phyloP scores from a whole-genome alignment of 1,139 yeast genomes.

The Taiozyma onychis region DNA sequence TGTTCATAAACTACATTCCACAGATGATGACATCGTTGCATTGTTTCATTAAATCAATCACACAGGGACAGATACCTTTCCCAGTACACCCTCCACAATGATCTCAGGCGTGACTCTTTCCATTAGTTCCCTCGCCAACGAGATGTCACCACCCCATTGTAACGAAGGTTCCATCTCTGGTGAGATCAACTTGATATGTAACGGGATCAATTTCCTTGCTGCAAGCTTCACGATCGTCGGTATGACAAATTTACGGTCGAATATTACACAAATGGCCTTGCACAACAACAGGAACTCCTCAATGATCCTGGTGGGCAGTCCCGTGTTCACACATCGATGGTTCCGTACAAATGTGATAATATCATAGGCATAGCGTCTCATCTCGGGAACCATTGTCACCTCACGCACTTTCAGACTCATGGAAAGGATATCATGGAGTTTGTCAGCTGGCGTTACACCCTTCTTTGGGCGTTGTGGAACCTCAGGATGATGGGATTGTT shows the following conservation, averaged over 20 bases:
- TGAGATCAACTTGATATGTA: slow-evolving; percentile 33
- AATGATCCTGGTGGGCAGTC: slow-evolving; percentile 41
- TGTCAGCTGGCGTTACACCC: background rate
- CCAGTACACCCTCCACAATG: slow-evolving; percentile 43
- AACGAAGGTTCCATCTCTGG: slow-evolving; percentile 45
- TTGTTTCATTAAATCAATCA: background rate
- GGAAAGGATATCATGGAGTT: background rate
- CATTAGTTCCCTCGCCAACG: slow-evolving; percentile 34
- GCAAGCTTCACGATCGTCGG: slow-evolving; percentile 46
- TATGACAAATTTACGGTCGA: slow-evolving; percentile 37
- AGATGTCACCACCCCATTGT: slow-evolving; percentile 46
- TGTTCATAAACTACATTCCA: too few species aligned
- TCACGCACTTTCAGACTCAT: slow-evolving; percentile 1
- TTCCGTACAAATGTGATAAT: slow-evolving; percentile 42
- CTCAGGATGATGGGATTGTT: slow-evolving; percentile 24
- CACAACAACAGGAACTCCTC: slow-evolving; percentile 37
- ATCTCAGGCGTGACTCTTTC: slow-evolving; percentile 38
- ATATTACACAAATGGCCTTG: slow-evolving; percentile 35
- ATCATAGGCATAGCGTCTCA: slow-evolving; percentile 49
- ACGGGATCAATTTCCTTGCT: slow-evolving; percentile 40
- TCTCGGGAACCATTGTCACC: slow-evolving; percentile 38
- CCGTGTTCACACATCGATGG: slow-evolving; percentile 45
- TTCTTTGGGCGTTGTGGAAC: background rate
- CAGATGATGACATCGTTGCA: too few species aligned
- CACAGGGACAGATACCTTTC: slow-evolving; percentile 41